Evolutionary conservation across 129 eudicot species (phyloP).

Genomic region (Escallonia herrerae): DNA sequence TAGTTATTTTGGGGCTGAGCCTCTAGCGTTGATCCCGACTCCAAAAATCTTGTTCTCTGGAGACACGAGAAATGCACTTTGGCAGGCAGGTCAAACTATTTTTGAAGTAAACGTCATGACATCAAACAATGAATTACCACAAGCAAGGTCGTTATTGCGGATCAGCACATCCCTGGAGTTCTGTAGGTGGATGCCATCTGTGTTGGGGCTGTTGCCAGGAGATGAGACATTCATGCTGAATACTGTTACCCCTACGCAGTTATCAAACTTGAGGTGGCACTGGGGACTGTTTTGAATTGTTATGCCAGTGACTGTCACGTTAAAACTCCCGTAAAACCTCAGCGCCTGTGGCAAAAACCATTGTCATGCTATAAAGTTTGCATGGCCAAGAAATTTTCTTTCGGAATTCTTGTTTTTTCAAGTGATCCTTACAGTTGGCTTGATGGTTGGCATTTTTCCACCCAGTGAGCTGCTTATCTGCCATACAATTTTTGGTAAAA

Average conservation of each 20-base stretch:
- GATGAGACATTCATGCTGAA: slow-evolving; percentile 49
- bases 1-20: neutral
- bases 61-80: neutral
- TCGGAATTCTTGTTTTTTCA: neutral
- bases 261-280: slow-evolving; percentile 88
- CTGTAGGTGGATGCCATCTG: slow-evolving; percentile 93
- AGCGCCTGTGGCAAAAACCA: slow-evolving; percentile 43
- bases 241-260: slow-evolving; percentile 72
- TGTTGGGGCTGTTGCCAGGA: slow-evolving; percentile 91
- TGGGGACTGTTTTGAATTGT: slow-evolving; percentile 87
- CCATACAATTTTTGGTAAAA: slow-evolving; percentile 12
- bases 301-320: slow-evolving; percentile 83
- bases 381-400: slow-evolving; percentile 4
- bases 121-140: slow-evolving; percentile 43
- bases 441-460: slow-evolving; percentile 63
- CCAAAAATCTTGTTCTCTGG: neutral
- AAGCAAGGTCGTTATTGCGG: slow-evolving; percentile 61
- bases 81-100: neutral
- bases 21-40: neutral
- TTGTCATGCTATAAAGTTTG: slow-evolving; percentile 8
- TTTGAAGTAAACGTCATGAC: neutral
- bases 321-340: slow-evolving; percentile 85
- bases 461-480: slow-evolving; percentile 58
- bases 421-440: slow-evolving; percentile 78
- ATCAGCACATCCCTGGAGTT: slow-evolving; percentile 84